These are phyloP conservation scores for Fraxinus quadrangulata DNA, from an alignment of 257 asterid genomes.

Conservation along the genomic window DNA sequence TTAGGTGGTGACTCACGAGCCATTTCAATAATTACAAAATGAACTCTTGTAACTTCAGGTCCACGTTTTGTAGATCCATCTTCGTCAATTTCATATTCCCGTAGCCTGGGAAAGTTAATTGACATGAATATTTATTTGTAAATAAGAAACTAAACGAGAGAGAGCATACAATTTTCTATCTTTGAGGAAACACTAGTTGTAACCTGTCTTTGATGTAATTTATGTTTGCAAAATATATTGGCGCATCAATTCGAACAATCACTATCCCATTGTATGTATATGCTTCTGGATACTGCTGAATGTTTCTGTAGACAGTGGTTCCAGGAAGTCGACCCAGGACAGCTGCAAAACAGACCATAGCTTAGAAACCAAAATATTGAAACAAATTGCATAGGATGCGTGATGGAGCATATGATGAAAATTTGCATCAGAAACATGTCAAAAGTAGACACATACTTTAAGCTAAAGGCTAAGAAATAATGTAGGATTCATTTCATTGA, in stretches of 20 bases:
- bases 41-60: constrained; percentile 77
- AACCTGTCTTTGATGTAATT: constrained; percentile 95
- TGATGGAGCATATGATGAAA: constrained; percentile 2
- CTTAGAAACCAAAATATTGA: constrained; percentile 11
- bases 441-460: background rate
- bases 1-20: constrained; percentile 74
- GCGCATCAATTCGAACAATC: constrained; percentile 94
- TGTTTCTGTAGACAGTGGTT: constrained; percentile 86
- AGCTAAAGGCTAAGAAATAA: background rate
- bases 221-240: constrained; percentile 91
- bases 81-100: constrained; percentile 75
- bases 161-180: background rate
- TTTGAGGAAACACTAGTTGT: constrained; percentile 13
- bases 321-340: constrained; percentile 97
- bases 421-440: background rate
- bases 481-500: background rate
- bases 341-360: constrained; percentile 56
- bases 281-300: constrained; percentile 95
- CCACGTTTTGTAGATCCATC: constrained; percentile 71
- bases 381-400: background rate
- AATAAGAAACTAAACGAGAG: constrained; percentile 3
- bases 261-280: constrained; percentile 93
- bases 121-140: constrained; percentile 4
- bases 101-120: constrained; percentile 58
- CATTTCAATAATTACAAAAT: constrained; percentile 88